Percentiles rank a stretch among this genome's conserved stretches.
phyloP scores from a whole-genome alignment of 176 grass and related monocot genomes.

The Lolium rigidum region DNA sequence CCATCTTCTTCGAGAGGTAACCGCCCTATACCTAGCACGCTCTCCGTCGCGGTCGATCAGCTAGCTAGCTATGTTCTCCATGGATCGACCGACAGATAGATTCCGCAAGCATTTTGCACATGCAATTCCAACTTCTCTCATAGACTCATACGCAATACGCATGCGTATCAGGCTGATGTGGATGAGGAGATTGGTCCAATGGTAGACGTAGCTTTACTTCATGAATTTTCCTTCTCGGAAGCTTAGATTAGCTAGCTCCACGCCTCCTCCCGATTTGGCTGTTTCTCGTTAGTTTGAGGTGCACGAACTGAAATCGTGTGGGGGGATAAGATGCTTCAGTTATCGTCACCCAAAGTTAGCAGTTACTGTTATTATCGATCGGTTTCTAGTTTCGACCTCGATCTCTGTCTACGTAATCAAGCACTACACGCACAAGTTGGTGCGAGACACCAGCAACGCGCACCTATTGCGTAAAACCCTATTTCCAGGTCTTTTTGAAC shows the following conservation, averaged over 20 bases:
- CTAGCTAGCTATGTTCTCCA: neutral
- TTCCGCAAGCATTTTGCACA: neutral
- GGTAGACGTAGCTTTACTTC: neutral
- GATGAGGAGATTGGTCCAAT: neutral
- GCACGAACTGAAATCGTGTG: neutral
- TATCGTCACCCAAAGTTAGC: neutral
- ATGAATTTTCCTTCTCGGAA: neutral
- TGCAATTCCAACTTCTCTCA: neutral
- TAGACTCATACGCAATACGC: too few relatives aligned
- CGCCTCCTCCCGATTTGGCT: neutral
- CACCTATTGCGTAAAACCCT: neutral
- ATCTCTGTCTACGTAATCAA: neutral
- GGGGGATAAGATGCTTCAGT: neutral
- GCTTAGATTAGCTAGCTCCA: neutral
- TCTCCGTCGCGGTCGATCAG: neutral
- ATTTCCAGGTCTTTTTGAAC: neutral
- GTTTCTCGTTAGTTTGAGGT: neutral
- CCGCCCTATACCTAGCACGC: too few relatives aligned
- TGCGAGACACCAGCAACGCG: neutral
- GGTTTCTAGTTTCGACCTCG: neutral
- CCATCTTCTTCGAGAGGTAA: conserved; percentile 74
- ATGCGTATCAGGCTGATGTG: too few relatives aligned
- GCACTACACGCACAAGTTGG: conserved; percentile 2
- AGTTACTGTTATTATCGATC: neutral
- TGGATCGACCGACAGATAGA: neutral